phyloP scores from a whole-genome alignment of 2,329 filamentous ascomycete species.

The Aspergillus brunneoviolaceus region DNA sequence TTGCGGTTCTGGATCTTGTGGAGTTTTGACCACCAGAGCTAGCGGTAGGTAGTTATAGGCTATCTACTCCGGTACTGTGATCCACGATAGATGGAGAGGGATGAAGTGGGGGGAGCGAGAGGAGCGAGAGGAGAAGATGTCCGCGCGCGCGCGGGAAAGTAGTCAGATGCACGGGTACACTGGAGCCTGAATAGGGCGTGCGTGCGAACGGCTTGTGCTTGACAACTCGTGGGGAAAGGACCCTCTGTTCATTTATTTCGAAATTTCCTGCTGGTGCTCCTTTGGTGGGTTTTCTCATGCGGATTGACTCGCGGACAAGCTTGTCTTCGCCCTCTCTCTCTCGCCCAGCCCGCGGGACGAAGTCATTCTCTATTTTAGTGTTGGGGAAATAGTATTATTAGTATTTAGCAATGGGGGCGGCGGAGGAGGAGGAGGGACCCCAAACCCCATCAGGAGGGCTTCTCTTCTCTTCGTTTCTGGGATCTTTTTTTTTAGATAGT shows the following conservation, averaged over 20 bases:
- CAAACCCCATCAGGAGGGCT: neutral
- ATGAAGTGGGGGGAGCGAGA: neutral
- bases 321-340: neutral
- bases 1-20: neutral
- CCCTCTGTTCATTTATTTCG: neutral
- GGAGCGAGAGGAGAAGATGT: neutral
- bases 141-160: neutral
- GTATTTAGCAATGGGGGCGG: neutral
- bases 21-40: neutral
- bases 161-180: neutral
- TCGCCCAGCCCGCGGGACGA: no score
- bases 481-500: no score
- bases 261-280: neutral
- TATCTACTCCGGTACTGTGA: neutral
- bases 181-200: neutral
- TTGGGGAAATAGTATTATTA: neutral
- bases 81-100: neutral
- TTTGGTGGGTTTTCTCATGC: neutral
- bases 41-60: neutral
- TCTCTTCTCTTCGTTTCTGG: no score
- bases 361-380: no score
- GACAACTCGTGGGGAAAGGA: neutral
- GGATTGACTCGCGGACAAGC: neutral
- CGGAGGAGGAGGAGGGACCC: neutral
- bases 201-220: neutral